Conservation (phyloP, 257 asterid genomes). For the Solanum piurae region DNA sequence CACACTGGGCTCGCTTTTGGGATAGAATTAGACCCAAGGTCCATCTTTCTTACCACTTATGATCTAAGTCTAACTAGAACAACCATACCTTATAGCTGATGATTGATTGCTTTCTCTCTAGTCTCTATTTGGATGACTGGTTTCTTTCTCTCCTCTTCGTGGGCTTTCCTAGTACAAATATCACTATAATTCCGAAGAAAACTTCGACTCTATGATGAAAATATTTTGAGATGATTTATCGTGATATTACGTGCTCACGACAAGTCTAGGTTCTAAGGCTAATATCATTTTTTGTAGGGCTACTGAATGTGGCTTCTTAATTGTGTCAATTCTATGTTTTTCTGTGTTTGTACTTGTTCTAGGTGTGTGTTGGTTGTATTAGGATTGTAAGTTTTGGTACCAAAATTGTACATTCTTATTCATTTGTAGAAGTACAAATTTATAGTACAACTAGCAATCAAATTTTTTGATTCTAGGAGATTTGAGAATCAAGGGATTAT, state of each 20-base stretch:
- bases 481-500: not conserved
- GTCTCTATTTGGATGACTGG: not conserved
- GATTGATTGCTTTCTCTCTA: not conserved
- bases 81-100: not conserved
- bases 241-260: not conserved
- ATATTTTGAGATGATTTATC: not conserved
- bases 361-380: not conserved
- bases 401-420: not conserved
- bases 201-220: not conserved
- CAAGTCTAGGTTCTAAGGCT: not conserved
- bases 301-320: not conserved
- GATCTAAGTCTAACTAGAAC: not conserved
- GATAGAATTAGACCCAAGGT: not conserved
- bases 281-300: not conserved
- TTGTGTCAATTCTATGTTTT: not conserved
- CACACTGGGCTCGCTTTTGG: not conserved
- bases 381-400: not conserved
- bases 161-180: not conserved
- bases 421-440: not conserved
- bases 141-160: not conserved
- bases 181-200: not conserved
- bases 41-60: not conserved
- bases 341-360: not conserved
- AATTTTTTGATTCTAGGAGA: not conserved
- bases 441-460: not conserved